Percentiles rank a stretch among this genome's conserved stretches.
These are phyloP conservation scores for Melanomma pulvis-pyrius DNA, from an alignment of 495 filamentous ascomycete species.

Conservation along the genomic window DNA sequence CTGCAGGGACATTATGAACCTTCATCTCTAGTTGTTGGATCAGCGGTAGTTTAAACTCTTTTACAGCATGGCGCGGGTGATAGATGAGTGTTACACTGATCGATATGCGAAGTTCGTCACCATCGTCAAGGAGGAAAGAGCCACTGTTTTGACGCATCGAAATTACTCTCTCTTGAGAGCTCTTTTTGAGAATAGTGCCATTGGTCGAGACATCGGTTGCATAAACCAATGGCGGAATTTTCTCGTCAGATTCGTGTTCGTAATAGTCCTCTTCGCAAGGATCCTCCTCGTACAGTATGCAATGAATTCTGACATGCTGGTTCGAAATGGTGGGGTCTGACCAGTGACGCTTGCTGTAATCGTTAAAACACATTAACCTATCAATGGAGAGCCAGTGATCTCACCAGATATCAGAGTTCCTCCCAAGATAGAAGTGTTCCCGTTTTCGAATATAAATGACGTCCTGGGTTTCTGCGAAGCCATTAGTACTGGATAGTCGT, in stretches of 20 bases:
- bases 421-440: slow-evolving; percentile 35
- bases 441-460: slow-evolving; percentile 24
- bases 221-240: slow-evolving; percentile 47
- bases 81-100: slow-evolving; percentile 18
- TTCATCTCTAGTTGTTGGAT: slow-evolving; percentile 33
- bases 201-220: slow-evolving; percentile 48
- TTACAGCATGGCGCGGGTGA: background rate
- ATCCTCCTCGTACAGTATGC: slow-evolving; percentile 43
- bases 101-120: slow-evolving; percentile 41
- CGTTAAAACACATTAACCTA: slow-evolving; percentile 1
- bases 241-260: slow-evolving; percentile 33
- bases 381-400: background rate
- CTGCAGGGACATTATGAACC: slow-evolving; percentile 11
- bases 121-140: slow-evolving; percentile 43
- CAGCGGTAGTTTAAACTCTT: slow-evolving; percentile 6
- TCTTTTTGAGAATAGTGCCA: slow-evolving; percentile 38
- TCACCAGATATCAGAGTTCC: slow-evolving; percentile 27
- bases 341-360: slow-evolving; percentile 28
- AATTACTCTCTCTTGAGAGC: slow-evolving; percentile 17
- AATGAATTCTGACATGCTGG: slow-evolving; percentile 47
- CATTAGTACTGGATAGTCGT: background rate
- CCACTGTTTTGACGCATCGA: slow-evolving; percentile 27
- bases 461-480: slow-evolving; percentile 1
- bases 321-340: slow-evolving; percentile 46
- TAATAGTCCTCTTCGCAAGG: slow-evolving; percentile 35